A percentile compares a stretch with the other conserved stretches of the same genome.
Evolutionary conservation across 441 rosid species (phyloP).

Genomic region (Metrosideros polymorpha): DNA sequence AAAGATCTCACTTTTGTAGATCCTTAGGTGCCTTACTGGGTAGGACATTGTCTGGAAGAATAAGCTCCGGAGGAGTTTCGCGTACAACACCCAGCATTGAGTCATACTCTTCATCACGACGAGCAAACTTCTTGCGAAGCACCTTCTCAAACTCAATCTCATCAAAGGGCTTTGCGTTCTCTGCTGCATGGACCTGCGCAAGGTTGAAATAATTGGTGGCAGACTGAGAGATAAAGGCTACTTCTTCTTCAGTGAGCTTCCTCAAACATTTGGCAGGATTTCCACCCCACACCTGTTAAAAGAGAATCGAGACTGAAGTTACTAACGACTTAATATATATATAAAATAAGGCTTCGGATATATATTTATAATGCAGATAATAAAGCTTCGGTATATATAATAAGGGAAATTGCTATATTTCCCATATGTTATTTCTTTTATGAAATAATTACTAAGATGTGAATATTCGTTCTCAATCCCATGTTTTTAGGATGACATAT

Average conservation of each 20-base stretch:
- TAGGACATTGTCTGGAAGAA: conserved; percentile 53
- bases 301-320: background rate
- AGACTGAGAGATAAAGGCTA: conserved; percentile 57
- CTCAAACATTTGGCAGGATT: conserved; percentile 91
- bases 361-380: too few relatives aligned
- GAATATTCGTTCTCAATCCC: background rate
- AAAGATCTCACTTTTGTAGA: conserved; percentile 31
- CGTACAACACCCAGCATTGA: conserved; percentile 80
- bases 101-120: conserved; percentile 72
- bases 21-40: conserved; percentile 41
- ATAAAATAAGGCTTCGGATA: too few relatives aligned
- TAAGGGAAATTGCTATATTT: background rate
- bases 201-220: conserved; percentile 81
- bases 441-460: background rate
- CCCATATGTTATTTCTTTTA: background rate
- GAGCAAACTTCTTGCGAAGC: conserved; percentile 71
- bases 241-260: conserved; percentile 69
- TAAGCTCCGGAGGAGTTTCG: conserved; percentile 73
- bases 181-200: conserved; percentile 79
- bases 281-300: conserved; percentile 91
- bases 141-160: conserved; percentile 87
- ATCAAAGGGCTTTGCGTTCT: conserved; percentile 74
- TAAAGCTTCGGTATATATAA: background rate
- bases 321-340: background rate
- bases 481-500: background rate